A percentile compares a stretch with the other conserved stretches of the same genome.
These are phyloP conservation scores for Hypoxylon sp. DNA, from an alignment of 2,329 filamentous ascomycete species.

Conservation along the genomic window DNA sequence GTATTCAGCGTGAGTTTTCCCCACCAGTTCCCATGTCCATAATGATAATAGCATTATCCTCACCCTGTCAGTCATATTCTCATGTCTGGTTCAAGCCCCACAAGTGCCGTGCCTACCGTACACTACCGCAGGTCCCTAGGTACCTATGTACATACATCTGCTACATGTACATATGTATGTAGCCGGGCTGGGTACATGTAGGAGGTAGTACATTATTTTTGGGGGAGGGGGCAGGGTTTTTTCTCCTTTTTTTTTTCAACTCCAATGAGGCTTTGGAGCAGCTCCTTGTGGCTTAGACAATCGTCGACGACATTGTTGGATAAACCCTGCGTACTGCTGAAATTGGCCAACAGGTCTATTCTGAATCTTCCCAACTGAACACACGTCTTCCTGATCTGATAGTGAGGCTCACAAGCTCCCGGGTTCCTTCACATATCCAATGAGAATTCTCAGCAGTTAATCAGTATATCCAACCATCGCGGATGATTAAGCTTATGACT, in stretches of 20 bases:
- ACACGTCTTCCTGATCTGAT: slow-evolving; percentile 1
- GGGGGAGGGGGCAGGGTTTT: too few relatives aligned
- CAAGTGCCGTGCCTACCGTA: too few relatives aligned
- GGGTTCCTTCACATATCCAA: background rate
- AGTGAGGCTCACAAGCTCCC: background rate
- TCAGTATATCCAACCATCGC: background rate
- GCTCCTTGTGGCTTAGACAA: slow-evolving; percentile 6
- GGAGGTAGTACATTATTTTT: background rate
- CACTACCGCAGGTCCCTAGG: too few relatives aligned
- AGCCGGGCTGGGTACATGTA: too few relatives aligned
- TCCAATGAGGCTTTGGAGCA: background rate
- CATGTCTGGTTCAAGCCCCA: too few relatives aligned
- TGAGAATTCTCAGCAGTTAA: background rate
- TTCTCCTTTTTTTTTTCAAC: background rate
- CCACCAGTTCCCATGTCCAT: slow-evolving; percentile 16
- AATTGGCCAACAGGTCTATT: background rate
- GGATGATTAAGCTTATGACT: background rate
- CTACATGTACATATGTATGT: too few relatives aligned
- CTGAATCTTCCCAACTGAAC: background rate
- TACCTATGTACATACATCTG: too few relatives aligned
- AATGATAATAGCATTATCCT: slow-evolving; percentile 12
- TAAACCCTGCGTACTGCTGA: background rate
- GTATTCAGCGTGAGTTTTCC: slow-evolving; percentile 5
- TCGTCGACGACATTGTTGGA: background rate
- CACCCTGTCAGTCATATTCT: slow-evolving; percentile 30